phyloP scores from a whole-genome alignment of 2,329 filamentous ascomycete species.

The Trichoderma semiorbis region DNA sequence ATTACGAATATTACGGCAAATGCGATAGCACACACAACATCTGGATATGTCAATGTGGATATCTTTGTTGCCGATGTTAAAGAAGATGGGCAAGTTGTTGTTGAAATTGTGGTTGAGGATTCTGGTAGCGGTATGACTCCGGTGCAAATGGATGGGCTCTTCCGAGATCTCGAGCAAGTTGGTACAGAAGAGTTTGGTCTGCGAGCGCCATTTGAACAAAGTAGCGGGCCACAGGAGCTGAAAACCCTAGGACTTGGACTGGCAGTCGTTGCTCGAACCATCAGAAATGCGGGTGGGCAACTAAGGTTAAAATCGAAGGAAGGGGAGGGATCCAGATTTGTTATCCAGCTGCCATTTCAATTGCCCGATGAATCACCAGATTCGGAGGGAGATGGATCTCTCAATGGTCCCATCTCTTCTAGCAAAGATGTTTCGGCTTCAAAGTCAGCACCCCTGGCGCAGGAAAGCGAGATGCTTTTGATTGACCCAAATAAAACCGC shows the following conservation, averaged over 20 bases:
- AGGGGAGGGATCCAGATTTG: conserved; percentile 77
- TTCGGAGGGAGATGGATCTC: conserved; percentile 14
- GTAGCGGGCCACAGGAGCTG: conserved; percentile 30
- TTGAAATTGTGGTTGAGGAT: conserved; percentile 75
- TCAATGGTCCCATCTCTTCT: conserved; percentile 12
- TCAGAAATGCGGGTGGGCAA: conserved; percentile 90
- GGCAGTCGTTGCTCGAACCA: conserved; percentile 80
- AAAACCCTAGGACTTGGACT: conserved; percentile 72
- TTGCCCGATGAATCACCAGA: conserved; percentile 45
- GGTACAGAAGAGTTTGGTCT: conserved; percentile 42
- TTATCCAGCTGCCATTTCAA: conserved; percentile 73
- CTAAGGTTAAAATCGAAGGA: conserved; percentile 79
- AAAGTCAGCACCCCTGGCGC: conserved; percentile 27
- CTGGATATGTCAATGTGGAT: conserved; percentile 68
- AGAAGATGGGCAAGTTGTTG: conserved; percentile 53
- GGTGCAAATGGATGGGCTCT: conserved; percentile 55
- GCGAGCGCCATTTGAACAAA: conserved; percentile 22
- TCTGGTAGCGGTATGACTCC: conserved; percentile 70
- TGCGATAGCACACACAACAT: conserved; percentile 71
- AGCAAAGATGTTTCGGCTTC: conserved; percentile 23
- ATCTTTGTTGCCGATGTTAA: conserved; percentile 57
- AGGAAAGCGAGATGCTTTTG: conserved; percentile 58
- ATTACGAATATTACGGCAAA: conserved; percentile 83
- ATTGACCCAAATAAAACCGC: conserved; percentile 46
- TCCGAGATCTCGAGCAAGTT: conserved; percentile 58